Evolutionary conservation across 306 rosid genomes (phyloP), one percentile per base, ranked within the genome.

Genomic region (Cicer bijugum): DNA sequence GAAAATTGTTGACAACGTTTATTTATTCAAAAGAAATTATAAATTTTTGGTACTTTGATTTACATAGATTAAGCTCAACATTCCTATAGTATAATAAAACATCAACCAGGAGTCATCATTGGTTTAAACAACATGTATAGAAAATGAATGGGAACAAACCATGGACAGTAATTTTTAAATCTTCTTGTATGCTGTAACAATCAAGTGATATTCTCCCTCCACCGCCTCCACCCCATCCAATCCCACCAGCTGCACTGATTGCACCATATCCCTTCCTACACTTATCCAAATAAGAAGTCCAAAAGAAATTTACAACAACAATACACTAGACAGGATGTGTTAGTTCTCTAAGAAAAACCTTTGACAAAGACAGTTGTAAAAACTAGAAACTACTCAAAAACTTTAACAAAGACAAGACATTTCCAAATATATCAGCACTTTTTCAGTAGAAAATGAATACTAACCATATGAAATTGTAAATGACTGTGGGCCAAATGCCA

Each of bases 181-280:
- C 97, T 83, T 94, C 98, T 83, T 94, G 98, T 80, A 91, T 91
- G 90, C 95, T 87, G 88, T 94, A 94, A 80, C 98, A 91, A 74
- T 89, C 95, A 72, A 94, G 92, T 64, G 98, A 94, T 73, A 94
- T 85, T 85, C 98, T 91, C 82, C 98, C 98, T 67, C 98, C 98
- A 10, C 98, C 98, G 35, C 98, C 98, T 68, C 98, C 98, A 79
- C 98, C 98, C 96, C 95, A 89, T 75, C 98, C 98, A 57, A 62
- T 82, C 76, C 98, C 98, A 53, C 98, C 98, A 60, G 96, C 97
- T 37, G 98, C 98, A 83, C 97, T 89, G 82, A 94, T 85, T 43
- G 78, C 85, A 77, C 98, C 98, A 80, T 81, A 85, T 71, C 98
- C 98, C 85, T 89, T 94, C 91, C 98, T 94, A 81, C 79, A 77